Base-by-base conservation (phyloP, 2,329 filamentous ascomycete genomes). In the Incumbomyces lentus region DNA sequence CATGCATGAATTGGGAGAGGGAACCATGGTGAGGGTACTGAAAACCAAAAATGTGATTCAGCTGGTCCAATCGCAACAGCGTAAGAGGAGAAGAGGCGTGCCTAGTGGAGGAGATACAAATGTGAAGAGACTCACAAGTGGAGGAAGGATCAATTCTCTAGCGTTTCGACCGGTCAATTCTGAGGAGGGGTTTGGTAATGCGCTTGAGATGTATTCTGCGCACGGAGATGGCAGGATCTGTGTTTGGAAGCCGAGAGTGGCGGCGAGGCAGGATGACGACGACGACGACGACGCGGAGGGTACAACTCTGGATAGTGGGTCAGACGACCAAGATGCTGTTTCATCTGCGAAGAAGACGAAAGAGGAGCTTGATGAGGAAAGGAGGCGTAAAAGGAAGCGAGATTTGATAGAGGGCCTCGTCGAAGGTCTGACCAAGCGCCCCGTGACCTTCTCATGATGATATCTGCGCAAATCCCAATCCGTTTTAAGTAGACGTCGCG, bases 181-280 rank as follows among this genome's bases (percentile, higher is more conserved):
- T 29, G 72, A 75, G 17, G 73, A 74, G 12, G 68, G 69, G 1
- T 72, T 72, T 2, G 71, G 71, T 6, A 65, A 74, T 47, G 79
- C 78, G 0, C 61, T 82, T 1, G 80, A 83, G 54, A 75, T 95
- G 48, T 93, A 87, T 65, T 92, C 86, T 44, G 83, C 81, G 1
- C 87, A 95, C 58, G 73, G 82, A 2, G 87, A 95, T 60, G 90
- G 90, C 0, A 82, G 82, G 44, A 90, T 96, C 48, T 75, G 83
- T 37, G 77, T 78, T 3, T 95, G 90, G 88, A 84, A 86, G 22
- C 31, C 46, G 35, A 31, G 22, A 11, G 13, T 38, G 17, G 16
- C 5, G 14, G 17, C 26, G 17, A 38, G 16, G 10, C 7, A 32
- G 6, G 38, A 39, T 39, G 22, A 8, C 22, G 44, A 47, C 14